Base-by-base conservation (phyloP, 1,284 basidiomycete genomes). In the Sanghuangporus sanghuang region DNA sequence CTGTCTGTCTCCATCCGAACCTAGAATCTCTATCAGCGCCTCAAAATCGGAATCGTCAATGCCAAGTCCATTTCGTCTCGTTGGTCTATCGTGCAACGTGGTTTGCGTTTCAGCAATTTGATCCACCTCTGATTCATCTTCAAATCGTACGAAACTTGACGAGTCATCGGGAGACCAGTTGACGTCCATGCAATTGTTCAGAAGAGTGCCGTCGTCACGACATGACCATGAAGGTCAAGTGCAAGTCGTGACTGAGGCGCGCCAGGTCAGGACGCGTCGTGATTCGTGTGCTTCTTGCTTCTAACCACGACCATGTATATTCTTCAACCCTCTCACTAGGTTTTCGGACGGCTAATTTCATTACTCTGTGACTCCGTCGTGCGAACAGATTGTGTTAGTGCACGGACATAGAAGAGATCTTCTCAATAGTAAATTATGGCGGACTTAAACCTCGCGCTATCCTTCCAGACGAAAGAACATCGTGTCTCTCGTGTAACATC, bases 21-120 rank as follows among this genome's bases (percentile, higher is more conserved):
- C 62, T 3, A 63, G 62, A 42, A 63, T 50, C 23, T 63, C 62
- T 32, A 63, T 23, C 23, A 23, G 23, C 23, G 62, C 57, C 42
- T 63, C 48, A 18, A 63, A 63, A 49, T 63, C 62, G 48, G 56
- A 63, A 35, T 63, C 62, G 40, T 63, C 48, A 36, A 63, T 63
- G 38, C 14, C 36, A 11, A 52, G 57, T 38, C 62, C 62, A 36
- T 14, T 50, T 18, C 38, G 38, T 32, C 42, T 57, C 18, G 35
- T 21, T 23, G 42, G 27, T 27, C n/a, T 35, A 46, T 46, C 44
- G 44, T 18, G 44, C 27, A n/a, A 40, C 42, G 55, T 11, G 27
- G 9, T 27, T n/a, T 23, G 18, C 21, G 53, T 35, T 9, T 39
- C 56, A 8, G 9, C 8, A 32, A 11, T 36, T 14, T 23, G 39